Evolutionary conservation across 352 stramenopile species (phyloP), one percentile per base, ranked within the genome.

Genomic region (Phytophthora brassicae): DNA sequence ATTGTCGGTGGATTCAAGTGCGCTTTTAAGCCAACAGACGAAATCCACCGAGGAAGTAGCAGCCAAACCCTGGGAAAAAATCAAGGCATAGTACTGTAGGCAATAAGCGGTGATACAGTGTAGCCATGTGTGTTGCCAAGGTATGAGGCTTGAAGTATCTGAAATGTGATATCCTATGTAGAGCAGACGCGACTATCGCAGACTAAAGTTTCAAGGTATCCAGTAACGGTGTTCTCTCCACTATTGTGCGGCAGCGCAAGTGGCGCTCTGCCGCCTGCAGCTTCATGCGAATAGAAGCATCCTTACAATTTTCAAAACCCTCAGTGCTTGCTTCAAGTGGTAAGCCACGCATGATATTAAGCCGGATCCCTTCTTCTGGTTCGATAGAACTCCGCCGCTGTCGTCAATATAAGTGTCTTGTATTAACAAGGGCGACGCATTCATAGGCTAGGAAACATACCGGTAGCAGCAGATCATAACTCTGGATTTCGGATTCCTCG

Each of bases 1-100:
- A 28, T 39, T 91, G 26, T 91, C 82, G 0, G 72, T 82, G n/a
- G 81, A 91, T 47, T 66, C 81, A 13, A 71, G 41, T 19, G 41
- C 42, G 39, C 44, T 79, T 12, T 39, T 79, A n/a, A 51, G 31
- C 38, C 43, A 72, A 29, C 54, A 60, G 41, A 66, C 52, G 54
- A 58, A 70, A 41, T n/a, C 31, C 16, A 31, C 28, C 6, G 64
- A 76, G n/a, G 47, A 35, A 11, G 50, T 38, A n/a, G 43, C 53
- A 26, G 20, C 52, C 4, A 83, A 81, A 47, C 76, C 76, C 6
- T 86, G 76, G 76, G 74, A 83, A 48, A 76, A 79, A 50, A 47
- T 71, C 41, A 68, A 69, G 26, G 58, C 48, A 60, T 72, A 62
- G 45, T 66, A 61, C 31, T n/a, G 9, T n/a, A 49, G n/a, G 20